phyloP scores from a whole-genome alignment of 2,329 filamentous ascomycete genomes.

The Talaromyces amestolkiae region DNA sequence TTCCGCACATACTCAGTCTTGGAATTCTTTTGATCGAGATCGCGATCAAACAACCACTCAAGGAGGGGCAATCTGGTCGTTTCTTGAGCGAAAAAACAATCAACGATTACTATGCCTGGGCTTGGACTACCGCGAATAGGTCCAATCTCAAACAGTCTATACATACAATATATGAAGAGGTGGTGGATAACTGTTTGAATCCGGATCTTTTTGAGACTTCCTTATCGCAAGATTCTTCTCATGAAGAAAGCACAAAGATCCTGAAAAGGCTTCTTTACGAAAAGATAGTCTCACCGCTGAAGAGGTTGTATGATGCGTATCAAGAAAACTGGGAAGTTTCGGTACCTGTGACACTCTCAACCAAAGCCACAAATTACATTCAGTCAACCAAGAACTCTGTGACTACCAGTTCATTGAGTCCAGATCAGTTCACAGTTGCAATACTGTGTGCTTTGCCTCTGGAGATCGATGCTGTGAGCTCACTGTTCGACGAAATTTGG shows the following conservation, averaged over 20 bases:
- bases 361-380: background rate
- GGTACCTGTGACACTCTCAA: background rate
- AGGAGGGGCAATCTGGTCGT: background rate
- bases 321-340: constrained; percentile 9
- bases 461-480: constrained; percentile 21
- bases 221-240: background rate
- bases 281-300: constrained; percentile 6
- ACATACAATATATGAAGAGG: background rate
- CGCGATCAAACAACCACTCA: constrained; percentile 5
- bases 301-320: background rate
- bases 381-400: background rate
- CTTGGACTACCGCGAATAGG: background rate
- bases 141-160: background rate
- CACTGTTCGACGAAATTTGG: constrained; percentile 7
- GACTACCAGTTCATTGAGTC: background rate
- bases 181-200: constrained; percentile 7
- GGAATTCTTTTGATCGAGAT: constrained; percentile 14
- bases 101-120: constrained; percentile 14
- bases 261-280: constrained; percentile 7
- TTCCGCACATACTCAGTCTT: constrained; percentile 10
- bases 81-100: constrained; percentile 1
- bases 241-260: background rate
- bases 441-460: constrained; percentile 32
- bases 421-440: constrained; percentile 23
- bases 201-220: background rate